These are phyloP conservation scores for Xerocomellus dryophilus DNA, from an alignment of 768 basidiomycete species.

Conservation along the genomic window DNA sequence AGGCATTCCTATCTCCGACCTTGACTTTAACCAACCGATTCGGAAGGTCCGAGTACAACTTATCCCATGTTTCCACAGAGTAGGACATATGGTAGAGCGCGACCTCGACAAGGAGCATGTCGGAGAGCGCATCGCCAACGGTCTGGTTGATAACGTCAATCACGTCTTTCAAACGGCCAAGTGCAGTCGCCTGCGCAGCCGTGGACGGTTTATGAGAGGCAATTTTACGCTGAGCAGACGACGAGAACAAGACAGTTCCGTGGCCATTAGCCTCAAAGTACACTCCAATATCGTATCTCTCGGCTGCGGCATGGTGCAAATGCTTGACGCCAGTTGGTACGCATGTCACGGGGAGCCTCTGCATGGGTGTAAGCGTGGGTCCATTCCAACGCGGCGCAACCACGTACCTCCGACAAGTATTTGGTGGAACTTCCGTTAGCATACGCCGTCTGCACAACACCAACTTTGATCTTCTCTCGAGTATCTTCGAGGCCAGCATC, in stretches of 20 bases:
- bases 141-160: slow-evolving; percentile 93
- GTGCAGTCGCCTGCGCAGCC: slow-evolving; percentile 76
- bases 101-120: slow-evolving; percentile 91
- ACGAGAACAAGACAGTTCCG: slow-evolving; percentile 94
- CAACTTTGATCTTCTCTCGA: slow-evolving; percentile 63
- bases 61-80: slow-evolving; percentile 85
- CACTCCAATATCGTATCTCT: slow-evolving; percentile 89
- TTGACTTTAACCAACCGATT: slow-evolving; percentile 93
- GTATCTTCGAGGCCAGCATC: slow-evolving; percentile 73
- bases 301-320: slow-evolving; percentile 94
- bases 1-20: slow-evolving; percentile 75
- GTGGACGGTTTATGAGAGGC: slow-evolving; percentile 67
- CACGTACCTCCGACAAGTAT: slow-evolving; percentile 74
- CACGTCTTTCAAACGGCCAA: slow-evolving; percentile 73
- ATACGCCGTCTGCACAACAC: slow-evolving; percentile 97
- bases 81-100: slow-evolving; percentile 89
- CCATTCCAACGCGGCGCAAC: background rate
- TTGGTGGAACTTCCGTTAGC: slow-evolving; percentile 97
- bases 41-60: slow-evolving; percentile 87
- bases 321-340: slow-evolving; percentile 97
- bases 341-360: slow-evolving; percentile 93
- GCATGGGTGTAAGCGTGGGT: slow-evolving; percentile 9
- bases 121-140: slow-evolving; percentile 94
- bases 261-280: slow-evolving; percentile 99
- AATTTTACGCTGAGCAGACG: slow-evolving; percentile 61